A percentile compares a stretch with the other conserved stretches of the same genome.
Evolutionary conservation across 257 asterid species (phyloP).

Genomic region (Paraleonurus japonicus): DNA sequence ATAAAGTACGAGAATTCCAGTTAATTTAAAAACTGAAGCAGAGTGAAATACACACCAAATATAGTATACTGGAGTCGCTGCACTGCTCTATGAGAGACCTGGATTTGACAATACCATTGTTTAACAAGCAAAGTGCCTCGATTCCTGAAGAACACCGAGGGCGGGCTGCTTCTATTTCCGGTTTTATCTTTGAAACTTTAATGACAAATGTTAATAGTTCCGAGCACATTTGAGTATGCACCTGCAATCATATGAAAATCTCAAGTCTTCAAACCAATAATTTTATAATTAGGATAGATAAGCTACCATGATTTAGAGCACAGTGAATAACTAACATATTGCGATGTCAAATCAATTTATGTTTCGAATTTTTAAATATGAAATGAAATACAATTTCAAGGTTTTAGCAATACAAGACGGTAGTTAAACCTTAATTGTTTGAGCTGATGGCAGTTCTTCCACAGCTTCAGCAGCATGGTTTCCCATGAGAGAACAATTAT

Average conservation of each 20-base stretch:
- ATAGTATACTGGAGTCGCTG: constrained; percentile 81
- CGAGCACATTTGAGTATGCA: constrained; percentile 71
- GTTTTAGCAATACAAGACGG: no score
- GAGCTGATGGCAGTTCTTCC: constrained; percentile 48
- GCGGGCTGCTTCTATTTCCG: constrained; percentile 73
- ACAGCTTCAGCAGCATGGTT: constrained; percentile 41
- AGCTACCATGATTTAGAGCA: not conserved
- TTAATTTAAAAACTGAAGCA: not conserved
- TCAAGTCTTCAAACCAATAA: not conserved
- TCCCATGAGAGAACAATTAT: constrained; percentile 49
- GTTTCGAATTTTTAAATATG: no score
- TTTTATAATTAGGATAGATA: not conserved
- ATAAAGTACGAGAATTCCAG: not conserved
- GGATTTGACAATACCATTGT: constrained; percentile 57
- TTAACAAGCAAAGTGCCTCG: constrained; percentile 68
- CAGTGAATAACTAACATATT: not conserved
- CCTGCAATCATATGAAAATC: constrained; percentile 46
- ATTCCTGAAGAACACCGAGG: constrained; percentile 88
- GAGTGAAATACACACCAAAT: constrained; percentile 55
- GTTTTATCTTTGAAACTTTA: constrained; percentile 45
- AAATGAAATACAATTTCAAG: no score
- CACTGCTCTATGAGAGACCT: constrained; percentile 62
- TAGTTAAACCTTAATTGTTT: constrained; percentile 56
- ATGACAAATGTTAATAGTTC: constrained; percentile 47
- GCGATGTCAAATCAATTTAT: not conserved